Evolutionary conservation across 164 flowering plant species (phyloP).

Genomic region (Warburgia ugandensis): DNA sequence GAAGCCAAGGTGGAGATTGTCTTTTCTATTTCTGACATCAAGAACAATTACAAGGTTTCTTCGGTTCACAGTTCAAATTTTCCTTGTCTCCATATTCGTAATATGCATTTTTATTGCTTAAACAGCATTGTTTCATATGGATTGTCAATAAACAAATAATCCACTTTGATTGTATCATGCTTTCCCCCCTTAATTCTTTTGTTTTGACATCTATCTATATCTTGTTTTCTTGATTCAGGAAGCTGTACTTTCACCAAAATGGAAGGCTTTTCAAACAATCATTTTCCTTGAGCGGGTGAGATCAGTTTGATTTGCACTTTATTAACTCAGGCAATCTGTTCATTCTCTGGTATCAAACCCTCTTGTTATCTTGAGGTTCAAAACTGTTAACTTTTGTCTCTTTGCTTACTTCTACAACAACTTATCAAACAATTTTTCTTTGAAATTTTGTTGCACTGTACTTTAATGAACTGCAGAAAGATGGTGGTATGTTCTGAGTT

Average conservation of each 20-base stretch:
- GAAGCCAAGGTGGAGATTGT: constrained; percentile 30
- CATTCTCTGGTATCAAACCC: not conserved
- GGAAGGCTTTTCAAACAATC: constrained; percentile 94
- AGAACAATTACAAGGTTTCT: constrained; percentile 61
- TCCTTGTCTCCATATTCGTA: not conserved
- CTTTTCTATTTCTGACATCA: constrained; percentile 45
- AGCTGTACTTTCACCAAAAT: constrained; percentile 52
- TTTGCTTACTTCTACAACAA: too few relatives aligned
- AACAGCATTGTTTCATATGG: too few relatives aligned
- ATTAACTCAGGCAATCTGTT: too few relatives aligned
- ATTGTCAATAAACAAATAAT: not conserved
- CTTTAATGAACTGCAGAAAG: too few relatives aligned
- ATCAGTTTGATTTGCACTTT: not conserved
- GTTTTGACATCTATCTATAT: not conserved
- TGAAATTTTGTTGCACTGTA: too few relatives aligned
- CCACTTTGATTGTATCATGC: not conserved
- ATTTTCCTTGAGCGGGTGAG: constrained; percentile 82
- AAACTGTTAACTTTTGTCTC: too few relatives aligned
- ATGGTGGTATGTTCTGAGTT: too few relatives aligned
- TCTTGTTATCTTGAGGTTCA: not conserved
- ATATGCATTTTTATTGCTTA: too few relatives aligned
- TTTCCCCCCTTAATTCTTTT: not conserved
- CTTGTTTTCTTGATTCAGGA: constrained; percentile 34
- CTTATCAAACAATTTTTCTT: too few relatives aligned
- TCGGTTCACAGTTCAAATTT: not conserved